Base-by-base conservation (phyloP, 108 stramenopile genomes). In the Cyclotella sp. region DNA sequence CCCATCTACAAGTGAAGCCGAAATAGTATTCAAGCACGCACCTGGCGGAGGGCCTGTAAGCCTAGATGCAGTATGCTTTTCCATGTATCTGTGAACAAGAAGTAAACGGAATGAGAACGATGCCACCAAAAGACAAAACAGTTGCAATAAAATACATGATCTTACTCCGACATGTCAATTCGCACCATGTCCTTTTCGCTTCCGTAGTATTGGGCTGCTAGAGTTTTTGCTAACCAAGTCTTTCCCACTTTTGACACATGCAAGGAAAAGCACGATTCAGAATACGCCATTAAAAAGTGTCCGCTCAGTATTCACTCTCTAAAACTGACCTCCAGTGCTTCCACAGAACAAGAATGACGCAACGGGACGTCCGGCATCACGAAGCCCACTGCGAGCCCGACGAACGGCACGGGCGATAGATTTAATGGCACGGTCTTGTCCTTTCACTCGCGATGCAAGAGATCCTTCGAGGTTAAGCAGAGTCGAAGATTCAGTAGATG, bases 21-120 rank as follows among this genome's bases (percentile, higher is more conserved):
- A 51, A 19, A 51, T 34, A 34, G 6, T 6, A 34, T 6, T 34
- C 13, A 24, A 45, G 22, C 19, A 45, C 63, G 24, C 14, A 26
- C 98, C 98, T 15, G 98, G 98, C 51, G 98, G 97, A 24, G 98
- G 95, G 3, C 98, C 98, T 14, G 97, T 92, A 22, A 97, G 84
- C 26, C 97, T 77, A 49, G 85, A 81, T 2, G 98, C 97, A 42
- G 93, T 79, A 63, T 94, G 93, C 85, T 97, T 95, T 76, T 93
- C 94, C 92, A 92, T 93, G 82, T 93, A 62, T 26, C 60, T 62
- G 14, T 19, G 21, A 14, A 26, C 16, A 24, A 13, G 9, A 28
- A 26, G 55, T 26, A 5, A 24, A 16, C 3, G 2, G 6, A 26
- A 58, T 58, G 55, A 58, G 55, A 26, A 26, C 4, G 6, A 34